Evolutionary conservation across 352 stramenopile genomes (phyloP).

Genomic region (Globisporangium radiosum): DNA sequence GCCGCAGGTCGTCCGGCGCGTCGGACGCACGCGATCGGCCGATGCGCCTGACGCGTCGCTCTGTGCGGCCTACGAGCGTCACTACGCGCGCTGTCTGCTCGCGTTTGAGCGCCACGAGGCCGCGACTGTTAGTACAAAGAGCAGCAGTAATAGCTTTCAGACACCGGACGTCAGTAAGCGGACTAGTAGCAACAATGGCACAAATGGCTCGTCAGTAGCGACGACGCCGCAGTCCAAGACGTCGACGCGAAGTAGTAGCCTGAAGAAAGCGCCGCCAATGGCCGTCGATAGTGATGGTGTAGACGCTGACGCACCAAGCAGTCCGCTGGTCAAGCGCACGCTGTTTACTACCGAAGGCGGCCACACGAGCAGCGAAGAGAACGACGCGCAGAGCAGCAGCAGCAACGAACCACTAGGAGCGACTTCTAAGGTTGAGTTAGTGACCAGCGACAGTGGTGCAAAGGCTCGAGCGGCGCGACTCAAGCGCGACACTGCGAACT

Average conservation of each 20-base stretch:
- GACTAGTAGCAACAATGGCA: slow-evolving; percentile 1
- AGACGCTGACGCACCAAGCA: slow-evolving; percentile 13
- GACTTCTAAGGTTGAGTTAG: too few species aligned
- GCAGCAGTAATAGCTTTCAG: slow-evolving; percentile 8
- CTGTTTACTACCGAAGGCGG: slow-evolving; percentile 45
- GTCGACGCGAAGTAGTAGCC: slow-evolving; percentile 21
- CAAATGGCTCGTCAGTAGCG: slow-evolving; percentile 8
- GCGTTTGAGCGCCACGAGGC: slow-evolving; percentile 45
- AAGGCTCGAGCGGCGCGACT: background rate
- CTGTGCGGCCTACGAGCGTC: slow-evolving; percentile 38
- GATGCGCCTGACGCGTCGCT: slow-evolving; percentile 38
- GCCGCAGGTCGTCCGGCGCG: slow-evolving; percentile 51
- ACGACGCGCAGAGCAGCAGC: slow-evolving; percentile 18
- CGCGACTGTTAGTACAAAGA: background rate
- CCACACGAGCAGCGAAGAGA: slow-evolving; percentile 53
- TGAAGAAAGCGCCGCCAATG: slow-evolving; percentile 24
- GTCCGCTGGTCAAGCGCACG: slow-evolving; percentile 43
- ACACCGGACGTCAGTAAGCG: slow-evolving; percentile 23
- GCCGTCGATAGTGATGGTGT: background rate
- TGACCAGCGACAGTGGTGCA: too few species aligned
- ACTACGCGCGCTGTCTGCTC: slow-evolving; percentile 49
- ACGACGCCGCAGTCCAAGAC: slow-evolving; percentile 43
- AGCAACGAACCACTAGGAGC: background rate
- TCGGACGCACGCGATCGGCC: slow-evolving; percentile 47
- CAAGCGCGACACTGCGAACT: background rate